Evolutionary conservation across 78 protist genomes (phyloP).

Genomic region (Pigoraptor vietnamica): DNA sequence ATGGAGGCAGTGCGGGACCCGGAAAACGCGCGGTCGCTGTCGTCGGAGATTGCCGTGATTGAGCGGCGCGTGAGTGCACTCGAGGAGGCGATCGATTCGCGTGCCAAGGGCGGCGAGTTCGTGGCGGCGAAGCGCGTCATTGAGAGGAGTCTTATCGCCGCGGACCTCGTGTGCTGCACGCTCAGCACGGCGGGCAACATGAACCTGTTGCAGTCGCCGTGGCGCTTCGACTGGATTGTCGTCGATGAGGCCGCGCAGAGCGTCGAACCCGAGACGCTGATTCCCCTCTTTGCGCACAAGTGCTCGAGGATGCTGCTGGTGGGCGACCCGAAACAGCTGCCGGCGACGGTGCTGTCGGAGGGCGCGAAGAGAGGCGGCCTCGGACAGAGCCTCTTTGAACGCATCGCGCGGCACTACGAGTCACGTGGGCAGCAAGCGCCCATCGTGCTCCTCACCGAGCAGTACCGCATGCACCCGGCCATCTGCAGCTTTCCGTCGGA

Average conservation of each 20-base stretch:
- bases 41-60: not conserved
- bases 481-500: constrained; percentile 62
- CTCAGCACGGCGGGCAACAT: not conserved
- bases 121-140: not conserved
- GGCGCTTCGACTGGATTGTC: constrained; percentile 25
- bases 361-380: not conserved
- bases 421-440: not conserved
- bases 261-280: constrained; percentile 56
- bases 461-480: constrained; percentile 83
- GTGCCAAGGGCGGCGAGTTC: not conserved
- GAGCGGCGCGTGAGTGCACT: not conserved
- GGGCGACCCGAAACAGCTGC: constrained; percentile 79
- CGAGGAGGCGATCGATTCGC: not conserved
- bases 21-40: not conserved
- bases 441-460: constrained; percentile 30
- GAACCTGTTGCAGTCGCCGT: not conserved
- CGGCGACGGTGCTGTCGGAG: constrained; percentile 60
- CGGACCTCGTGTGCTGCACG: not conserved
- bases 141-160: not conserved
- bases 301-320: constrained; percentile 53
- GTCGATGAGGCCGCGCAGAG: constrained; percentile 83
- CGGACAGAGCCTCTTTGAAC: not conserved
- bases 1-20: not conserved
- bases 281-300: constrained; percentile 39
- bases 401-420: not conserved